Evolutionary conservation across 257 asterid genomes (phyloP), one percentile per base, ranked within the genome.

Genomic region (Ligustrum vulgare): DNA sequence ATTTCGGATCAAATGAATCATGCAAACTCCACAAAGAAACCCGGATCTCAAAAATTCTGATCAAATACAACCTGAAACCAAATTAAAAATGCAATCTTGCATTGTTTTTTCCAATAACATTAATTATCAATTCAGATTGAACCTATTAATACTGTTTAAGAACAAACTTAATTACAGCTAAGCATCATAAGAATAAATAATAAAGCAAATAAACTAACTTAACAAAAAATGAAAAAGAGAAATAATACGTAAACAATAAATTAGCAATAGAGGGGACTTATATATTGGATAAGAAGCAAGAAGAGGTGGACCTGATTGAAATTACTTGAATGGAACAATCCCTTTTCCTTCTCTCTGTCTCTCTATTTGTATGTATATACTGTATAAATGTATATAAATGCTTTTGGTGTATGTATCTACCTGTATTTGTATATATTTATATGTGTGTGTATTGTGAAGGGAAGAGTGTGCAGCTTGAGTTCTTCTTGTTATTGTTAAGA

Each of bases 41-140:
- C 49, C 76, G 87, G 93, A 92, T 89, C 98, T 84, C 87, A 16
- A 41, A 72, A 84, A 69, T 79, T 79, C 88, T 86, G 94, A 92
- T 90, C 91, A 90, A 81, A 78, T 67, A 76, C 60, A 62, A 84
- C 86, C 85, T 82, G 35, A 12, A 77, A 73, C 67, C 72, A 34
- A 85, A 77, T 72, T 73, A 28, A 74, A 81, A 77, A 76, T 79
- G 16, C 75, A 88, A 80, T 82, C 92, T 77, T 31, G 87, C 91
- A 87, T 84, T 83, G 84, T 25, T 70, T 78, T 78, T 74, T 15
- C 71, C 69, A 75, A 43, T 20, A 70, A 56, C 80, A 65, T 37
- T 51, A 74, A 82, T 41, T 37, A 76, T 25, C 25, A 2, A 79
- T 20, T 18, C 51, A 45, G 72, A 79, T 64, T 69, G 75, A 75